A percentile compares a stretch with the other conserved stretches of the same genome.
phyloP scores from a whole-genome alignment of 1,284 basidiomycete genomes.

The Tylopilus sp. region DNA sequence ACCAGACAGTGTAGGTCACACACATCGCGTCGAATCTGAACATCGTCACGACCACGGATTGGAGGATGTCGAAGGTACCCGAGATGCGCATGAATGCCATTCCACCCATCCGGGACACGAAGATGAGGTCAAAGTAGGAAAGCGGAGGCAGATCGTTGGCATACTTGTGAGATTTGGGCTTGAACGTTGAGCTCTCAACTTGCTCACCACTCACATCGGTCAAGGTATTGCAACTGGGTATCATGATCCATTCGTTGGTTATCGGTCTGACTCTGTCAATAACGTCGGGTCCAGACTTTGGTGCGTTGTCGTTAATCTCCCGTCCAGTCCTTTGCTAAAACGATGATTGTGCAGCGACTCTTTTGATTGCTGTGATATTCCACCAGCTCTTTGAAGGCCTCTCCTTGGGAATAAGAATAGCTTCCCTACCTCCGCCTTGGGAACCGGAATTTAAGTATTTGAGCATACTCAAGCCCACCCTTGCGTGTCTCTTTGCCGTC shows the following conservation, averaged over 20 bases:
- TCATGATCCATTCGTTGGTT: constrained; percentile 83
- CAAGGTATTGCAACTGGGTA: constrained; percentile 76
- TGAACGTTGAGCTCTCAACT: not conserved
- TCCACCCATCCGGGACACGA: constrained; percentile 14
- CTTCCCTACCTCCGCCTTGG: constrained; percentile 58
- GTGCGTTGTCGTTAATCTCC: constrained; percentile 50
- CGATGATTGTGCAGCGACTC: constrained; percentile 55
- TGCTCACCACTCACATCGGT: constrained; percentile 8
- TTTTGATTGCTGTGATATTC: constrained; percentile 75
- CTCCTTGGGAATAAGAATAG: constrained; percentile 77
- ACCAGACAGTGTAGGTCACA: constrained; percentile 5
- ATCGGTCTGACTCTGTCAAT: constrained; percentile 76
- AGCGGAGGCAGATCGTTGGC: constrained; percentile 65
- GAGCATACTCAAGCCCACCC: constrained; percentile 54
- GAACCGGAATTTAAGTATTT: constrained; percentile 30
- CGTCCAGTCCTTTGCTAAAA: constrained; percentile 9
- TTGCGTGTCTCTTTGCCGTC: constrained; percentile 70
- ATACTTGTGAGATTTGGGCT: constrained; percentile 62
- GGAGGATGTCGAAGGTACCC: constrained; percentile 4
- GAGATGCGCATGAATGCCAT: constrained; percentile 7
- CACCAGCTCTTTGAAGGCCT: constrained; percentile 83
- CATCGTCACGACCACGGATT: constrained; percentile 27
- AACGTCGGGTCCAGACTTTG: constrained; percentile 70
- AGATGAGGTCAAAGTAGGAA: constrained; percentile 50
- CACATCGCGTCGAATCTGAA: constrained; percentile 3